These are phyloP conservation scores for Linum lewisii DNA, from an alignment of 345 rosid species.

Conservation along the genomic window DNA sequence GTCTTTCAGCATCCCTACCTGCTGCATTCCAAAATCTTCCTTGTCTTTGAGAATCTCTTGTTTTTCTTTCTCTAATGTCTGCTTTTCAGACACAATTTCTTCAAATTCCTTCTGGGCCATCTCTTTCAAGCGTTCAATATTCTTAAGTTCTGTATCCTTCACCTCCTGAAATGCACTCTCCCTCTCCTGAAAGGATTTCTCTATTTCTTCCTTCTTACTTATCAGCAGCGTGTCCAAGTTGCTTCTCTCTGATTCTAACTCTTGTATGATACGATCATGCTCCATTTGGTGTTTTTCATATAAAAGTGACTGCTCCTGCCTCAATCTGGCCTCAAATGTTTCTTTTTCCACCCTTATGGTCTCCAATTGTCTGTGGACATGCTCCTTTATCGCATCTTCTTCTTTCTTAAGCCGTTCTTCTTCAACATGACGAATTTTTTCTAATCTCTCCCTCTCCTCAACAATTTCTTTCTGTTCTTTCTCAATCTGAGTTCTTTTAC, in stretches of 20 bases:
- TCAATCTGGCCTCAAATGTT: conserved; percentile 53
- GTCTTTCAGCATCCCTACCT: conserved; percentile 49
- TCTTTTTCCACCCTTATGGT: conserved; percentile 49
- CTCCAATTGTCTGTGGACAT: conserved; percentile 42
- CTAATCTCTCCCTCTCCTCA: conserved; percentile 40
- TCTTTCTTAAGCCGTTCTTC: conserved; percentile 50
- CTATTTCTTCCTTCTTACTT: conserved; percentile 42
- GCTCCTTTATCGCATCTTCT: conserved; percentile 39
- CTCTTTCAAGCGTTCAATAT: conserved; percentile 34
- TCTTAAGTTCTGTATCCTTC: conserved; percentile 38
- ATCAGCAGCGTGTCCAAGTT: conserved; percentile 35
- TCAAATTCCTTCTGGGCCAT: conserved; percentile 41
- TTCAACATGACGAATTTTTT: conserved; percentile 30
- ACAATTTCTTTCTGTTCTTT: conserved; percentile 33
- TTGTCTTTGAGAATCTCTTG: conserved; percentile 35
- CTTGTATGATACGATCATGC: conserved; percentile 43
- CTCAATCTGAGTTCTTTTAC: conserved; percentile 40
- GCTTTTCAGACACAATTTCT: conserved; percentile 38
- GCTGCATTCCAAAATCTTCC: conserved; percentile 43
- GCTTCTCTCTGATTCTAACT: conserved; percentile 41
- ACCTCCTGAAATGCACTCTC: conserved; percentile 33
- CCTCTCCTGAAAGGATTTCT: conserved; percentile 36
- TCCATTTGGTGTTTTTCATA: conserved; percentile 43
- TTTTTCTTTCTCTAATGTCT: conserved; percentile 38
- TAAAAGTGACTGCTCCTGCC: conserved; percentile 43